Percentiles rank a stretch among this genome's conserved stretches.
These are phyloP conservation scores for Ulvella scutata DNA, from an alignment of 139 green algal species.

Conservation along the genomic window DNA sequence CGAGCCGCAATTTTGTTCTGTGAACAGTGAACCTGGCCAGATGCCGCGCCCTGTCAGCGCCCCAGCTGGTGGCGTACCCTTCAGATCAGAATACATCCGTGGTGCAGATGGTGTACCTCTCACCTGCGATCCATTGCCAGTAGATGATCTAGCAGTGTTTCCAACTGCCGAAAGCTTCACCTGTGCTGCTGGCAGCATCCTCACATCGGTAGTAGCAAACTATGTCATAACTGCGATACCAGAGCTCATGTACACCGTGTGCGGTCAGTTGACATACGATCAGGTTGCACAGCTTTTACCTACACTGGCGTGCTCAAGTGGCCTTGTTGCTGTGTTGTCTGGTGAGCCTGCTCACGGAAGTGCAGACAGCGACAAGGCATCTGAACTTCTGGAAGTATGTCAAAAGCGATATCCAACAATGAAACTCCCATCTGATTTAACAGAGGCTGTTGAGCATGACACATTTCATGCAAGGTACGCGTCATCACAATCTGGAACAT, in stretches of 20 bases:
- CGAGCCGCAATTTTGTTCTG: no score
- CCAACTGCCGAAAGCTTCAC: not conserved
- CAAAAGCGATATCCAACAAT: not conserved
- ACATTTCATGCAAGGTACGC: not conserved
- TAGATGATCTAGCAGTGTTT: not conserved
- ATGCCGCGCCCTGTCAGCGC: no score
- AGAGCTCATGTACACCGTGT: not conserved
- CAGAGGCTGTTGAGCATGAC: not conserved
- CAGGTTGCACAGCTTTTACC: not conserved
- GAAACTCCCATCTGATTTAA: not conserved
- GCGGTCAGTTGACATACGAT: not conserved
- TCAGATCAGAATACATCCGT: not conserved
- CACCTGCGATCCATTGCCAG: not conserved
- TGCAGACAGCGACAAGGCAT: not conserved
- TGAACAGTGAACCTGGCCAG: no score
- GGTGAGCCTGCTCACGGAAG: not conserved
- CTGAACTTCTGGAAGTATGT: not conserved
- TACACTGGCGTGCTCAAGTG: not conserved
- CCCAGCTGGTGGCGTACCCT: not conserved
- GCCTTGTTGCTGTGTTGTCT: not conserved
- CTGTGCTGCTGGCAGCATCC: not conserved
- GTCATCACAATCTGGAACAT: no score
- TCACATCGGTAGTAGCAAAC: not conserved
- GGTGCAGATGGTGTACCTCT: not conserved
- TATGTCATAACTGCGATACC: not conserved